Evolutionary conservation across 352 stramenopile genomes (phyloP).

Genomic region (Globisporangium heterothallicum): DNA sequence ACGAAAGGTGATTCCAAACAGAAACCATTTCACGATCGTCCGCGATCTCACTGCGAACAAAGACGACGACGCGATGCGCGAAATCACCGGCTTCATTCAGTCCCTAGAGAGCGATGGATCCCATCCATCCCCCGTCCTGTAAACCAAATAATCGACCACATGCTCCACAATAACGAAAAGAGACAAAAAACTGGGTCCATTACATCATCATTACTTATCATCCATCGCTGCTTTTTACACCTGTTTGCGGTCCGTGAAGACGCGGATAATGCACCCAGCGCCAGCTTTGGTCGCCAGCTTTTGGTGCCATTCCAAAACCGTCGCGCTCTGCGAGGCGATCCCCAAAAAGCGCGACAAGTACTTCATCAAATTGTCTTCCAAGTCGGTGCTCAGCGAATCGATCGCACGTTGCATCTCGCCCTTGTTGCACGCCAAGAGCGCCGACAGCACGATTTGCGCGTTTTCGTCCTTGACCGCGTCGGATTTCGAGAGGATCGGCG

Average conservation of each 20-base stretch:
- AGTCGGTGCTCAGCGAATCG: conserved; percentile 55
- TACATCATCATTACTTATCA: conserved; percentile 4
- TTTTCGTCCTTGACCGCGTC: conserved; percentile 68
- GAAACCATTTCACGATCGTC: conserved; percentile 78
- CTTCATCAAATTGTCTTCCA: conserved; percentile 87
- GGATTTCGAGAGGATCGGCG: conserved; percentile 57
- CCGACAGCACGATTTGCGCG: conserved; percentile 70
- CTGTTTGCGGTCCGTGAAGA: conserved; percentile 84
- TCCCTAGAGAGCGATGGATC: conserved; percentile 1
- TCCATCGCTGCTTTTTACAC: conserved; percentile 41
- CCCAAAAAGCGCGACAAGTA: conserved; percentile 83
- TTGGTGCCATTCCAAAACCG: conserved; percentile 86
- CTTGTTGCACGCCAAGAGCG: conserved; percentile 81
- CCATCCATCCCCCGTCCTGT: neutral
- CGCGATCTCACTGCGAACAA: conserved; percentile 38
- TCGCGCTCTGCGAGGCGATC: conserved; percentile 67
- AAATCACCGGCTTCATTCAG: conserved; percentile 44
- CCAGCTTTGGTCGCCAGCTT: conserved; percentile 83
- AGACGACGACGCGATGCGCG: conserved; percentile 32
- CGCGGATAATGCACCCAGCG: conserved; percentile 82
- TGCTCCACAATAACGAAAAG: no score
- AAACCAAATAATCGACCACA: no score
- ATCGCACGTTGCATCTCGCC: conserved; percentile 81
- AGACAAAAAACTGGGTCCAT: neutral
- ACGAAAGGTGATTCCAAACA: conserved; percentile 33